Percentiles rank a stretch among this genome's conserved stretches.
Evolutionary conservation across 257 asterid genomes (phyloP).

Genomic region (Capsicum chinense): DNA sequence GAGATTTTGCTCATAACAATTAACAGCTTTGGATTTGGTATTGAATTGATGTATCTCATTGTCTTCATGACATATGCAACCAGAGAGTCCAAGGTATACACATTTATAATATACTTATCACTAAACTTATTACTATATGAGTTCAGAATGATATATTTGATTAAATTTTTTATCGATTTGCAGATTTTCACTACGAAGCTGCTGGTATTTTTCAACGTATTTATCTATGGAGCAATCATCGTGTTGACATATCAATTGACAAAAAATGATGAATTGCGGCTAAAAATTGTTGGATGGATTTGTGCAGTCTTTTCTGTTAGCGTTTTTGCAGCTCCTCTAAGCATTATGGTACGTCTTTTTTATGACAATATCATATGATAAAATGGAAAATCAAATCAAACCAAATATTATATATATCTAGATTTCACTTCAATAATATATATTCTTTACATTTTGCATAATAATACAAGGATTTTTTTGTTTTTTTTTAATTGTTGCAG

Average conservation of each 20-base stretch:
- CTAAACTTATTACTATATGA: not conserved
- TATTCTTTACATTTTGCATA: not conserved
- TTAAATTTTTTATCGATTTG: not conserved
- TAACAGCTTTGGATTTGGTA: constrained; percentile 51
- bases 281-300: constrained; percentile 69
- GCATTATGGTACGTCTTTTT: constrained; percentile 61
- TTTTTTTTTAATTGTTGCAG: constrained; percentile 29
- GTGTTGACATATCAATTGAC: constrained; percentile 39
- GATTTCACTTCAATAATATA: not conserved
- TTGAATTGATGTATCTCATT: constrained; percentile 50
- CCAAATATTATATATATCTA: not conserved
- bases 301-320: constrained; percentile 72
- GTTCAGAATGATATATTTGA: not conserved
- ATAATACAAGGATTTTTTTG: not conserved
- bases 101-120: not conserved
- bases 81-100: constrained; percentile 48
- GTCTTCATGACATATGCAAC: constrained; percentile 68
- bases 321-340: constrained; percentile 81
- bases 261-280: constrained; percentile 38
- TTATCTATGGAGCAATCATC: constrained; percentile 42
- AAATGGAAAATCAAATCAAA: not conserved
- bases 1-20: constrained; percentile 57
- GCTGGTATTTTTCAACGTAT: constrained; percentile 51
- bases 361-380: not conserved
- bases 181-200: constrained; percentile 60